Base-by-base conservation (phyloP, 2,329 filamentous ascomycete genomes). In the Cladorrhinum sp. region DNA sequence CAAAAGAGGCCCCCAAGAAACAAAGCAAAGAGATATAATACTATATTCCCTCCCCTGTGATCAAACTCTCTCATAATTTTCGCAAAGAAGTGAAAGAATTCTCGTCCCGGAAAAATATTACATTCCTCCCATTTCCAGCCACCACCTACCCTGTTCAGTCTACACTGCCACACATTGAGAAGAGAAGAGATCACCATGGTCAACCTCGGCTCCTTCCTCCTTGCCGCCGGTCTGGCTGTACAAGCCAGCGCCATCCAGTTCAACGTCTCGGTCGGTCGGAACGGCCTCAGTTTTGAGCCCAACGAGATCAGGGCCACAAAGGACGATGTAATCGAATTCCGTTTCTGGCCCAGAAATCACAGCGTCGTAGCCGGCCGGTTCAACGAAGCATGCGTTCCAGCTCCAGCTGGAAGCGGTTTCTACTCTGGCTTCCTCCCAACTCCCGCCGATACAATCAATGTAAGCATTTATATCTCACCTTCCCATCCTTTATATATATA, bases 321-420 rank as follows among this genome's bases (percentile, higher is more conserved):
- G 7, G 82, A 82, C 61, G 80, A 83, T 62, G 64, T 80, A 3
- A 70, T 86, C 60, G 81, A 85, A 73, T 86, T 79, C 74, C 79
- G 81, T 68, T 85, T 80, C 75, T 78, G 77, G 64, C 77, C 82
- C 8, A 69, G 66, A 61, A 82, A 80, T 73, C 82, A 84, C 76
- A 77, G 77, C 18, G 73, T 85, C 48, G 76, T 74, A 2, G 73
- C 77, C 65, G 70, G 70, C 12, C n/a, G 59, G 21, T 68, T 63
- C 28, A 24, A n/a, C 51, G 21, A 64, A 1, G 56, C 78, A 21
- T 82, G 80, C 72, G 14, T 70, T 59, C 79, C 79, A 1, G 70
- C 76, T 10, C 66, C 64, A 21, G 70, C 71, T 61, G 68, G 69
- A 30, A 16, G 8, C 5, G 66, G 70, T 50, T 80, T 82, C 71